Base-by-base conservation (phyloP, 441 rosid species). In the Eutrema salsugineum region DNA sequence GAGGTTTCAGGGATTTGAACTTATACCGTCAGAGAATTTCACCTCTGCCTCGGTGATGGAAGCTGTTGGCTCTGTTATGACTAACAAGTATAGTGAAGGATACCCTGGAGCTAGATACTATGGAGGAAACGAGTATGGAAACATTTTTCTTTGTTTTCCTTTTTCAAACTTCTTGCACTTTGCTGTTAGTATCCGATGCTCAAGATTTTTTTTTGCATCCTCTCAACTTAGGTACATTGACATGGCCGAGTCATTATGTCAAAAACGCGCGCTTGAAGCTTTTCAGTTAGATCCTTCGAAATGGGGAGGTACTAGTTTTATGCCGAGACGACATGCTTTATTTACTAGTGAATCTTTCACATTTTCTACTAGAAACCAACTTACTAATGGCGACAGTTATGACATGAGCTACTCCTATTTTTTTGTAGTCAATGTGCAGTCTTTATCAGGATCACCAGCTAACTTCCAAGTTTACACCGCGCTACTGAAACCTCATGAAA, bases 391-490 rank as follows among this genome's bases (percentile, higher is more conserved):
- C 24, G 11, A n/a, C n/a, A 4, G 43, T 43, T 77, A 19, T 64
- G n/a, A 38, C 11, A 36, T 55, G 38, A 70, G 78, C 60, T 83
- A 11, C 65, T 60, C 71, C 17, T 63, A n/a, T n/a, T 24, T 24
- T 57, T 57, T 71, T 87, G 85, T 86, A 94, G 99, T 94, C 77
- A 95, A 95, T 56, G 98, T 95, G 77, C 98, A 95, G 81, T 85
- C 98, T 39, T 78, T 95, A 49, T 95, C 98, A 71, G 99, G 99
- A 78, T 95, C 99, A 61, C 98, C 98, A 8, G 88, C 99, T 66
- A 95, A 94, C 75, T 94, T 94, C 78, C 99, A 94, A 84, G 99
- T 75, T 66, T 94, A 92, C 56, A 94, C 99, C 48, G 99, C 97
- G 64, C 42, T 94, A 33, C 63, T 94, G 76, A 94, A 88, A 50